Percentiles rank a stretch among this genome's conserved stretches.
Evolutionary conservation across 768 basidiomycete genomes (phyloP).

Genomic region (Tephrocybe rancida): DNA sequence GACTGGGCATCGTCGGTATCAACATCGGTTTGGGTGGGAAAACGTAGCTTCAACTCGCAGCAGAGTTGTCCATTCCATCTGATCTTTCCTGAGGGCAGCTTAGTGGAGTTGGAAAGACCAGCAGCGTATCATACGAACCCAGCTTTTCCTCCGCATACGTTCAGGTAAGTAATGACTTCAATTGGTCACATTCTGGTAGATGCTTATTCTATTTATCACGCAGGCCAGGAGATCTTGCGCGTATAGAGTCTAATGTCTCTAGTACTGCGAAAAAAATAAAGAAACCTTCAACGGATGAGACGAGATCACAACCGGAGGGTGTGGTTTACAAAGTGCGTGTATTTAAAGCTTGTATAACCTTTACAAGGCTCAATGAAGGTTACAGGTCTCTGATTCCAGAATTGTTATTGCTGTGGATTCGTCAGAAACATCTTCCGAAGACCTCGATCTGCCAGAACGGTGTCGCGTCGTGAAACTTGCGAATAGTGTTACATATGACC

Average conservation of each 20-base stretch:
- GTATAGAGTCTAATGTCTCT: slow-evolving; percentile 74
- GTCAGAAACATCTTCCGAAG: slow-evolving; percentile 58
- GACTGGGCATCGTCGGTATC: slow-evolving; percentile 70
- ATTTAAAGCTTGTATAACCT: not conserved
- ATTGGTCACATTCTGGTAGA: no score
- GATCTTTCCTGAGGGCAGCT: slow-evolving; percentile 50
- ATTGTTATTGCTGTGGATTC: slow-evolving; percentile 81
- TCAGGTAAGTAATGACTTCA: slow-evolving; percentile 53
- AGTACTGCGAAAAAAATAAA: slow-evolving; percentile 47
- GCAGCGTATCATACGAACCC: slow-evolving; percentile 73
- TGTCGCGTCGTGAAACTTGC: slow-evolving; percentile 88
- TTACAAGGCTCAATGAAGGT: not conserved
- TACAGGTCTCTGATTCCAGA: slow-evolving; percentile 76
- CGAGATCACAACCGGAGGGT: slow-evolving; percentile 61
- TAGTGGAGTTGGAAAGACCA: slow-evolving; percentile 87
- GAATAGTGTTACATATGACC: slow-evolving; percentile 90
- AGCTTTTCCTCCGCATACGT: slow-evolving; percentile 82
- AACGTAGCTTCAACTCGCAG: slow-evolving; percentile 55
- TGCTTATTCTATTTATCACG: slow-evolving; percentile 12
- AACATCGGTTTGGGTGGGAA: slow-evolving; percentile 91
- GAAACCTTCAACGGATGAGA: slow-evolving; percentile 35
- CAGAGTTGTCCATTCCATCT: slow-evolving; percentile 9
- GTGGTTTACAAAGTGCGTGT: slow-evolving; percentile 81
- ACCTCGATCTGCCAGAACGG: slow-evolving; percentile 81
- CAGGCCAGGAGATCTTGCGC: slow-evolving; percentile 88